Evolutionary conservation across 208 protist species (phyloP), one percentile per base, ranked within the genome.

Genomic region (Crithidia mellificae): DNA sequence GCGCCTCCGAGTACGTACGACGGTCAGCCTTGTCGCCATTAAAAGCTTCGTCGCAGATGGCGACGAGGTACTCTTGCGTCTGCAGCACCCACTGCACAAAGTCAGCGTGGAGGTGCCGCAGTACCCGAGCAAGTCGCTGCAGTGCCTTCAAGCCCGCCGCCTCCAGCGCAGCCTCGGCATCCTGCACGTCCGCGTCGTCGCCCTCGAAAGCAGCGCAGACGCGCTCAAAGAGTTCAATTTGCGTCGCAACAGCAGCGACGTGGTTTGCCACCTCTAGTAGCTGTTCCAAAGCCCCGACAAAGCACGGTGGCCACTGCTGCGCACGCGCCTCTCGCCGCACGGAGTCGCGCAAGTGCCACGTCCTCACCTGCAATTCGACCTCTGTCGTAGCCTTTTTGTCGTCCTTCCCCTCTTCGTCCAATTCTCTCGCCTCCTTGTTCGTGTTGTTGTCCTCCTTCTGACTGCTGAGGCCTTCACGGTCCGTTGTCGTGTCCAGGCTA

Each of bases 1-100:
- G 46, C 43, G 8, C 12, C 19, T 9, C 5, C 14, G 19, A 49
- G 22, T 51, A 6, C 5, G 20, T 5, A 27, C 22, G 20, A n/a
- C 3, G 15, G 8, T 14, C 22, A 27, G 4, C 20, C 8, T 27
- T 6, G 46, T 14, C 46, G 20, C 7, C 22, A 14, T 5, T 41
- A 50, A 62, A 47, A 22, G 36, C 52, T 1, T 39, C 32, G 11
- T 32, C 59, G 49, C 54, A 61, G 27, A 71, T 3, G 3, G 36
- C 47, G 2, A 65, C 14, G 2, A 78, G 51, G 30, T 54, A 75
- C 46, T 81, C 78, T 52, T 86, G 80, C 29, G 84, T 32, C 27
- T 73, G 47, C 41, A 91, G 47, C 17, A 85, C 68, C 83, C 83
- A 93, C 15, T 72, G 44, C 25, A 20, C 27, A 44, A 86, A 77